These are phyloP conservation scores for Hyphopichia fennica DNA, from an alignment of 1,139 yeast species.

Conservation along the genomic window DNA sequence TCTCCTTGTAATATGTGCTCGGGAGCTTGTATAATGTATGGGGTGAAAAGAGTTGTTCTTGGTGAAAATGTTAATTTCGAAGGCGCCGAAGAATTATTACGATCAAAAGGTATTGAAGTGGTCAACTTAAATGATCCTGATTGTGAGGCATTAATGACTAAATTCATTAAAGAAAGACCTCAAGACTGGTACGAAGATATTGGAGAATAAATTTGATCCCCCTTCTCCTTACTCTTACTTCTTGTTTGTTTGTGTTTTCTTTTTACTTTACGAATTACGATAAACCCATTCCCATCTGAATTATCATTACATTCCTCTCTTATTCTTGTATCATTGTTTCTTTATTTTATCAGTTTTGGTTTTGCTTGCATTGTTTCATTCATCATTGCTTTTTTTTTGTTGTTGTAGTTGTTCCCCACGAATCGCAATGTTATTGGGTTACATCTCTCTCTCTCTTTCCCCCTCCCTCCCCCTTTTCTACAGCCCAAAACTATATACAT, in stretches of 20 bases:
- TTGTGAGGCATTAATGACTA: constrained; percentile 72
- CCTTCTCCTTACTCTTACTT: background rate
- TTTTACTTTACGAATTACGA: background rate
- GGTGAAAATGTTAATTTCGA: constrained; percentile 82
- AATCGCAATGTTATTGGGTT: background rate
- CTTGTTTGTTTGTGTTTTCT: background rate
- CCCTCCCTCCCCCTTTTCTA: too few relatives aligned
- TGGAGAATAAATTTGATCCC: constrained; percentile 60
- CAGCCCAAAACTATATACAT: too few relatives aligned
- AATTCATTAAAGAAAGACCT: constrained; percentile 77
- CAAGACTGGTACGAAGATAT: constrained; percentile 88
- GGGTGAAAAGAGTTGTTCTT: constrained; percentile 78
- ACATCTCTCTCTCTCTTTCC: too few relatives aligned
- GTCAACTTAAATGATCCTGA: constrained; percentile 63
- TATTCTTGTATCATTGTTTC: background rate
- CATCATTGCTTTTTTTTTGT: too few relatives aligned
- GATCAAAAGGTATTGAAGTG: constrained; percentile 69
- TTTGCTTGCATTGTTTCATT: background rate
- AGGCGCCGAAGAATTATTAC: constrained; percentile 76
- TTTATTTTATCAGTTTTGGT: background rate
- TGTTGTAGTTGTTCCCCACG: background rate
- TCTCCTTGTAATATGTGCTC: constrained; percentile 96
- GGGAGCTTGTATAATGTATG: constrained; percentile 88
- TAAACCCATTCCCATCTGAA: background rate
- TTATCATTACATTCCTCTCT: background rate